phyloP scores from a whole-genome alignment of 345 rosid species.

The Durio zibethinus region DNA sequence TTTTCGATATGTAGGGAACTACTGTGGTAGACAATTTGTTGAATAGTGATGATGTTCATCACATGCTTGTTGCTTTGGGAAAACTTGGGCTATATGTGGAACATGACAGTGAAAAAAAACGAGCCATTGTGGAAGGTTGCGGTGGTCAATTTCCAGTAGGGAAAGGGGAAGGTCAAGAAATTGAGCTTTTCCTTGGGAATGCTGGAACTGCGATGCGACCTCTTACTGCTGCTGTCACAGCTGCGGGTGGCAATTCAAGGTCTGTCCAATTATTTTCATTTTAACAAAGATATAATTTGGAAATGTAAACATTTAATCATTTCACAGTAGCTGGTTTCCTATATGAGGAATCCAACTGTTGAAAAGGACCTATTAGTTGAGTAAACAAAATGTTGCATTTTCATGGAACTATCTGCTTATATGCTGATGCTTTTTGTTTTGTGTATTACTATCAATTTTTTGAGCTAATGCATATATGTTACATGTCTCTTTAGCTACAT shows the following conservation, averaged over 20 bases:
- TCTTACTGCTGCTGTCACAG: slow-evolving; percentile 88
- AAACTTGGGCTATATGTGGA: slow-evolving; percentile 67
- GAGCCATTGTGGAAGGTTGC: slow-evolving; percentile 79
- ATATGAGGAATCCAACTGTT: background rate
- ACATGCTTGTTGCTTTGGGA: slow-evolving; percentile 91
- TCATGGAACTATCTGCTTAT: slow-evolving; percentile 1
- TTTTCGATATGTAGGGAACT: slow-evolving; percentile 52
- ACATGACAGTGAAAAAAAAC: slow-evolving; percentile 49
- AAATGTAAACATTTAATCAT: background rate
- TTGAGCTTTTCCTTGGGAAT: slow-evolving; percentile 92
- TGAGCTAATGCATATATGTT: background rate
- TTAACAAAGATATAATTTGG: background rate
- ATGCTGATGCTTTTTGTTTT: slow-evolving; percentile 7
- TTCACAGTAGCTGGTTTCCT: background rate
- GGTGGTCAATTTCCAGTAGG: slow-evolving; percentile 82
- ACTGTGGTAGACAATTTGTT: slow-evolving; percentile 87
- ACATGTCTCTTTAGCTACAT: slow-evolving; percentile 50
- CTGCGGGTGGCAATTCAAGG: slow-evolving; percentile 95
- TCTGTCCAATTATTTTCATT: slow-evolving; percentile 20
- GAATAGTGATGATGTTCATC: slow-evolving; percentile 82
- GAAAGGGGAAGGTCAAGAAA: slow-evolving; percentile 45
- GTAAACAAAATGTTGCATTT: background rate
- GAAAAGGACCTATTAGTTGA: background rate
- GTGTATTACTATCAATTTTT: background rate
- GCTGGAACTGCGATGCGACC: slow-evolving; percentile 99